Conservation (phyloP, 2,329 filamentous ascomycete species). For the Beauveria sp. region DNA sequence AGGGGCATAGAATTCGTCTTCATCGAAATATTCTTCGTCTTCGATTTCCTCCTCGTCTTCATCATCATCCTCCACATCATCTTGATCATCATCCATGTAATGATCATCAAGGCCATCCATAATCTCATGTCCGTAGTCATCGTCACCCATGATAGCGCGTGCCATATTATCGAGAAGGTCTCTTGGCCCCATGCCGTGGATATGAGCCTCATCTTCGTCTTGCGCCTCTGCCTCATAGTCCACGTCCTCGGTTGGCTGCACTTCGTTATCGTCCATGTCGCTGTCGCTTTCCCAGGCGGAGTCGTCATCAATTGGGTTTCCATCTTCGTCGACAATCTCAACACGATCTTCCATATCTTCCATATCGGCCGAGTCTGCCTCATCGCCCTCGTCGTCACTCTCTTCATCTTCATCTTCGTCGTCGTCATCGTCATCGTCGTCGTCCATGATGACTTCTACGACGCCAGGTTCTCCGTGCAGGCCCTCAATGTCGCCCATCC, state of each 20-base stretch:
- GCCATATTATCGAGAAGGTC: constrained; percentile 46
- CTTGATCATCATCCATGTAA: constrained; percentile 47
- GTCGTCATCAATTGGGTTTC: constrained; percentile 49
- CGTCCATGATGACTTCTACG: constrained; percentile 73
- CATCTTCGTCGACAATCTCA: constrained; percentile 57
- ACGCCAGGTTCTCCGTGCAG: constrained; percentile 54
- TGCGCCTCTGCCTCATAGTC: constrained; percentile 50
- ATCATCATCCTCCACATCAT: constrained; percentile 52
- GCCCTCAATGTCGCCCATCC: constrained; percentile 80
- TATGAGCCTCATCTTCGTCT: constrained; percentile 44
- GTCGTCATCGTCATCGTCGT: constrained; percentile 54
- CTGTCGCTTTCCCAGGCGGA: constrained; percentile 55
- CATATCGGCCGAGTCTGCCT: constrained; percentile 39
- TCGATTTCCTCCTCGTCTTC: constrained; percentile 67
- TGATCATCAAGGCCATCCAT: constrained; percentile 43
- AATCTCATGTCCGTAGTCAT: constrained; percentile 47
- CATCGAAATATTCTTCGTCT: constrained; percentile 57
- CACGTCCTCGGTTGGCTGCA: constrained; percentile 45
- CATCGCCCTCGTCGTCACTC: constrained; percentile 44
- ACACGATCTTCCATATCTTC: constrained; percentile 41
- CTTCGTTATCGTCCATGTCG: constrained; percentile 47
- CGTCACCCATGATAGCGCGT: constrained; percentile 45
- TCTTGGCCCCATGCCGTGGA: constrained; percentile 36
- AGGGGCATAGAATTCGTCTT: constrained; percentile 46
- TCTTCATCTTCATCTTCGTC: constrained; percentile 52